A percentile compares a stretch with the other conserved stretches of the same genome.
Evolutionary conservation across 2,329 filamentous ascomycete genomes (phyloP).

Genomic region (Hirsutella rhossiliensis): DNA sequence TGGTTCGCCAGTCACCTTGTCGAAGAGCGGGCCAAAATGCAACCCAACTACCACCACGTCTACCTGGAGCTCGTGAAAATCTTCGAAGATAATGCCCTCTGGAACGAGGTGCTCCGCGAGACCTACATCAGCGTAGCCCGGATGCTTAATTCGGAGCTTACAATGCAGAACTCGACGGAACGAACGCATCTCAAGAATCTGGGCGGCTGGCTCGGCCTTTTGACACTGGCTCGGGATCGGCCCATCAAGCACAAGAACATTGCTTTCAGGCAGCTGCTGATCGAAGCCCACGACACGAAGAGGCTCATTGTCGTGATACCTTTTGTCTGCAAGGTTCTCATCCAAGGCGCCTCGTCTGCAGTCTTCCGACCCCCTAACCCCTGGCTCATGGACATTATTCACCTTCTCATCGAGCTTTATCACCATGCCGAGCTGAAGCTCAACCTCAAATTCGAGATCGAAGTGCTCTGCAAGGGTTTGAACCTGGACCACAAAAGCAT

Average conservation of each 20-base stretch:
- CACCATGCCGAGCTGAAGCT: constrained; percentile 87
- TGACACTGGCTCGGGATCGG: constrained; percentile 87
- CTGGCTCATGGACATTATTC: constrained; percentile 94
- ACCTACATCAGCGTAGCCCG: constrained; percentile 79
- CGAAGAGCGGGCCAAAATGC: constrained; percentile 90
- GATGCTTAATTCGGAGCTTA: constrained; percentile 82
- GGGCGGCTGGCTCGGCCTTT: constrained; percentile 81
- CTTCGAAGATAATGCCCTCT: constrained; percentile 67
- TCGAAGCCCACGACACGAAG: constrained; percentile 89
- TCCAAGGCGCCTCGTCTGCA: constrained; percentile 71
- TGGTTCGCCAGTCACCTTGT: constrained; percentile 97
- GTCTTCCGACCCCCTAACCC: constrained; percentile 93
- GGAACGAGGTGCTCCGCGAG: constrained; percentile 83
- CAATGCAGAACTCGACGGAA: constrained; percentile 73
- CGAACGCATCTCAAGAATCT: constrained; percentile 85
- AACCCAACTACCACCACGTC: constrained; percentile 90
- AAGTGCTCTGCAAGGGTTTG: constrained; percentile 88
- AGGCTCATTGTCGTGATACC: constrained; percentile 86
- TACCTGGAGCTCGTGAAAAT: constrained; percentile 83
- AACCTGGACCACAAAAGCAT: constrained; percentile 87
- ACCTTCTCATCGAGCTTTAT: constrained; percentile 85
- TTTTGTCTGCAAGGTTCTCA: constrained; percentile 92
- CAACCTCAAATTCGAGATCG: constrained; percentile 97
- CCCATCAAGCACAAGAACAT: constrained; percentile 95
- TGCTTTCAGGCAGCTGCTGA: constrained; percentile 88